phyloP scores from a whole-genome alignment of 192 early-diverging fungal genomes.

The Gorgonomyces haynaldii region DNA sequence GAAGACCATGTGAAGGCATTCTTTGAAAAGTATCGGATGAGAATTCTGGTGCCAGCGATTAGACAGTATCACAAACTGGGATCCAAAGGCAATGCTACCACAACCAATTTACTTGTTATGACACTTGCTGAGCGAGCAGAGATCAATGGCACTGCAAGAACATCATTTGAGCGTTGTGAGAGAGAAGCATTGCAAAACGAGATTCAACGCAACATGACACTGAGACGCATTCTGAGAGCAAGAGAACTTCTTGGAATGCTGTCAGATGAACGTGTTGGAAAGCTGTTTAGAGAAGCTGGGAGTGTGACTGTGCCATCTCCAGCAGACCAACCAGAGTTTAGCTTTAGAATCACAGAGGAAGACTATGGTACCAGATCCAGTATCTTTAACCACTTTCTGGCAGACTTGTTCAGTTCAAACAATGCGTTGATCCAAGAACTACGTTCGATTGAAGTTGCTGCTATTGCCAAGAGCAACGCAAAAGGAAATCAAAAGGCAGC shows the following conservation, averaged over 20 bases:
- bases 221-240: slow-evolving; percentile 18
- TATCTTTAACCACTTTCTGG: slow-evolving; percentile 34
- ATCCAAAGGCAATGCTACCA: slow-evolving; percentile 23
- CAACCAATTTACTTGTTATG: slow-evolving; percentile 26
- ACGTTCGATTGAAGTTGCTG: neutral
- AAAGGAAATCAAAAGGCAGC: neutral
- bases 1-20: slow-evolving; percentile 26
- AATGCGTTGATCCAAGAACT: no score
- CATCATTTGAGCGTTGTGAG: slow-evolving; percentile 38
- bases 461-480: neutral
- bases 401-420: slow-evolving; percentile 24
- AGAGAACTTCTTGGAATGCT: slow-evolving; percentile 26
- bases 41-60: slow-evolving; percentile 31
- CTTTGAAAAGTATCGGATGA: slow-evolving; percentile 35
- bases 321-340: slow-evolving; percentile 22
- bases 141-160: slow-evolving; percentile 1
- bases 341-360: slow-evolving; percentile 30
- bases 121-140: slow-evolving; percentile 29
- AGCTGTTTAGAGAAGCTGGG: slow-evolving; percentile 35
- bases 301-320: slow-evolving; percentile 20
- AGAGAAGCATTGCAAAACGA: slow-evolving; percentile 30
- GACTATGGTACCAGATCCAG: slow-evolving; percentile 30
- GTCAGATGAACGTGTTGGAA: slow-evolving; percentile 36
- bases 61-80: slow-evolving; percentile 35
- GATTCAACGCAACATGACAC: slow-evolving; percentile 29